Evolutionary conservation across 257 asterid species (phyloP).

Genomic region (Solanum rostratum): DNA sequence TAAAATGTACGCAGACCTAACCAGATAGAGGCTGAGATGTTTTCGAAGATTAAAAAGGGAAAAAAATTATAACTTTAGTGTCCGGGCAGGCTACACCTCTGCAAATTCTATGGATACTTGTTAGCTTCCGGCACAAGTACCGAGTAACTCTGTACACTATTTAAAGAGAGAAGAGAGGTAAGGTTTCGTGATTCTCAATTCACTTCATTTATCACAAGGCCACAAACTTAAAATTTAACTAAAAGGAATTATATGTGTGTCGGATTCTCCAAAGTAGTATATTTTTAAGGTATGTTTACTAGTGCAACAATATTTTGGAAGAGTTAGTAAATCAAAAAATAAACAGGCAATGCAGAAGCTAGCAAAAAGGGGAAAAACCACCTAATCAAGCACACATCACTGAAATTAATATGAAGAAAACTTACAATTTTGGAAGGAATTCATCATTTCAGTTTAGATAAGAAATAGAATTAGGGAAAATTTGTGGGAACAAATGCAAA

Average conservation of each 20-base stretch:
- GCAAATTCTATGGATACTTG: not conserved
- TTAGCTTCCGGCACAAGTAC: not conserved
- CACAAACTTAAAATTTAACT: not conserved
- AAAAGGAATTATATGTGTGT: too few relatives aligned
- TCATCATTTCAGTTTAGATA: not conserved
- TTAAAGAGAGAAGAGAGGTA: too few relatives aligned
- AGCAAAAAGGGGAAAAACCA: not conserved
- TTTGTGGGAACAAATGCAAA: constrained; percentile 3
- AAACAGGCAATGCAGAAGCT: not conserved
- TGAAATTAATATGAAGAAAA: not conserved
- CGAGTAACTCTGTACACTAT: not conserved
- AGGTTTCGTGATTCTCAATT: too few relatives aligned
- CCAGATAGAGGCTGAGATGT: too few relatives aligned
- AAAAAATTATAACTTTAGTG: not conserved
- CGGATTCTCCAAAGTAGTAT: too few relatives aligned
- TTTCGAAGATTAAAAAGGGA: too few relatives aligned
- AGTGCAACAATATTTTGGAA: not conserved
- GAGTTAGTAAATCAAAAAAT: too few relatives aligned
- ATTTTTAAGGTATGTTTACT: too few relatives aligned
- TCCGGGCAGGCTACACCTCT: not conserved
- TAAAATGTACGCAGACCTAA: too few relatives aligned
- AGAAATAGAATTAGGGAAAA: not conserved
- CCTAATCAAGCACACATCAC: not conserved
- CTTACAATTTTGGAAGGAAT: not conserved
- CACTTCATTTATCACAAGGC: too few relatives aligned